Base-by-base conservation (phyloP, 2,329 filamentous ascomycete species). In the Colletotrichum sp. region DNA sequence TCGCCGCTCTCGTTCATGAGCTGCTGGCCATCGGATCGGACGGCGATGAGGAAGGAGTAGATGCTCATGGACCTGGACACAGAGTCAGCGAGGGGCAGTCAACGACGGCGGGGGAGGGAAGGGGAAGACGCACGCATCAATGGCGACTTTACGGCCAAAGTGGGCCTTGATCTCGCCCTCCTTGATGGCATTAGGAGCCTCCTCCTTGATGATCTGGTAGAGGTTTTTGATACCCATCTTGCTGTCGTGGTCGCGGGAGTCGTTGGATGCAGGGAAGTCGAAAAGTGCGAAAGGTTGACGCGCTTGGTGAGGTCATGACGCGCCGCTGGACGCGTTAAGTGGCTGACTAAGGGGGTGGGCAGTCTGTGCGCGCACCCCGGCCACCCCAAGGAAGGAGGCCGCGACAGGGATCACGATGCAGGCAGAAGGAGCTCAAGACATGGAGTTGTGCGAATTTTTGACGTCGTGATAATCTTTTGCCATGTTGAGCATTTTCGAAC, bases 151-250 rank as follows among this genome's bases (percentile, higher is more conserved):
- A 84, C 97, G 95, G 78, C 97, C 97, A 84, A 99, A 99, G 79
- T 99, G 97, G 81, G 96, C 96, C 88, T 99, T 99, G 90, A 99
- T 99, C 83, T 99, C 97, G 76, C 97, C 95, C 82, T 96, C 94
- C 86, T 98, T 99, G 89, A 98, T 92, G 39, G 97, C 94, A 86
- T 96, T 95, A n/a, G 97, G 97, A 79, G 96, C 95, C 87, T 99
- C 94, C 83, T 98, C 96, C 82, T 94, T 94, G 86, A 97, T 95
- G 84, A 97, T 93, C 79, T 92, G 90, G 84, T 93, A 95, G 59
- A 97, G 91, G 80, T 94, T 92, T 89, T 93, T 93, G 80, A 93
- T 93, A 85, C 91, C 90, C 89, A 92, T 93, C 55, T 79, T 87
- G 79, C 34, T 52, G 21, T 68, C 59, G 28, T 48, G 36, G 32